Conservation (phyloP, 2,329 filamentous ascomycete genomes). For the Microdochium paspali region DNA sequence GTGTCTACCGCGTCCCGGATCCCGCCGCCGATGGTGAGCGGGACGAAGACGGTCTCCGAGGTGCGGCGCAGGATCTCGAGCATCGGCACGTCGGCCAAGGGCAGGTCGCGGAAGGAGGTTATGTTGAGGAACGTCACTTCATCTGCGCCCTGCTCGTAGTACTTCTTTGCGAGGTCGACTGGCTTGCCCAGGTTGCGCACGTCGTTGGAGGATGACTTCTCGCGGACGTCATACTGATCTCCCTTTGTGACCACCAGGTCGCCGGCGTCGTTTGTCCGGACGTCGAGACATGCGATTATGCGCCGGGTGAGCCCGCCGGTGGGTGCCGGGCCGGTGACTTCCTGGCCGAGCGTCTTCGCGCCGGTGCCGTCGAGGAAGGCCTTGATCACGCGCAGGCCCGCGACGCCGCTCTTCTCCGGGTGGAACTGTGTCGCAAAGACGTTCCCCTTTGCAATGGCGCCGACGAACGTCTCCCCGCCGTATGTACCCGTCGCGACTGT, state of each 20-base stretch:
- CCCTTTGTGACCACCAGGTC: constrained; percentile 97
- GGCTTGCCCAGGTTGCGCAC: constrained; percentile 96
- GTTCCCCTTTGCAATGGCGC: constrained; percentile 78
- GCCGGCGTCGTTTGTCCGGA: constrained; percentile 85
- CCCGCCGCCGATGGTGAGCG: constrained; percentile 88
- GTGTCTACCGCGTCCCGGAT: constrained; percentile 89
- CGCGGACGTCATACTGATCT: constrained; percentile 96
- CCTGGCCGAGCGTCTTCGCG: constrained; percentile 37
- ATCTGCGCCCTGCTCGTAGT: constrained; percentile 95
- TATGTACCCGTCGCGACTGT: constrained; percentile 85
- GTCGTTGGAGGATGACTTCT: constrained; percentile 58
- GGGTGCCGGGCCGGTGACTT: constrained; percentile 15
- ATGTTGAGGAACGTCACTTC: constrained; percentile 98
- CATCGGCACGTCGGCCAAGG: constrained; percentile 88
- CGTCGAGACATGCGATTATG: constrained; percentile 92
- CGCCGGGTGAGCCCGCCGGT: constrained; percentile 75
- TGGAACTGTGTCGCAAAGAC: constrained; percentile 93
- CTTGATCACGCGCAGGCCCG: constrained; percentile 73
- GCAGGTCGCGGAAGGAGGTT: constrained; percentile 93
- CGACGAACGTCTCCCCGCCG: constrained; percentile 81
- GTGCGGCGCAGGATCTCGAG: constrained; percentile 82
- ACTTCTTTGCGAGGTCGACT: constrained; percentile 84
- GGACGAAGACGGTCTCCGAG: constrained; percentile 89
- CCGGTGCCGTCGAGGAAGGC: constrained; percentile 74
- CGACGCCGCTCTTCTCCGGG: constrained; percentile 90